Evolutionary conservation across 805 yeast genomes (phyloP).

Genomic region (Priceomyces fermenticarens): DNA sequence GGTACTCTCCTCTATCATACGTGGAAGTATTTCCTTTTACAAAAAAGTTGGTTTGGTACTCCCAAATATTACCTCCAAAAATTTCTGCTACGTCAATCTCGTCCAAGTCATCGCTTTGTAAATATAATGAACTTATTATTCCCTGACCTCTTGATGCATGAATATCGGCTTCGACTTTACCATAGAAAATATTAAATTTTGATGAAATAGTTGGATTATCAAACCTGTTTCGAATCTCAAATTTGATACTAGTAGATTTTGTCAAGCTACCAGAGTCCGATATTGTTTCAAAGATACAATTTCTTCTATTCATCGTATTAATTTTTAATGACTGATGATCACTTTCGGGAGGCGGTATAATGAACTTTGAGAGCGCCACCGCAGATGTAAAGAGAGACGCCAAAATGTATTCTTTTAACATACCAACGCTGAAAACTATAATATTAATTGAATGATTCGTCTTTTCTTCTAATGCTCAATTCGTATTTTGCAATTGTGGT

Average conservation of each 20-base stretch:
- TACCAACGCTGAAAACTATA: too few relatives aligned
- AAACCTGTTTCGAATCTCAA: conserved; percentile 16
- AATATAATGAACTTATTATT: conserved; percentile 35
- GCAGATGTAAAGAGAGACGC: too few relatives aligned
- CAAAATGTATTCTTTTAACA: too few relatives aligned
- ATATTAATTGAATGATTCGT: too few relatives aligned
- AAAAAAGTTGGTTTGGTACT: conserved; percentile 37
- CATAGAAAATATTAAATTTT: conserved; percentile 30
- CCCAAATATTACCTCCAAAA: conserved; percentile 32
- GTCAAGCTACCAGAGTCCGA: too few relatives aligned
- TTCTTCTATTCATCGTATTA: too few relatives aligned
- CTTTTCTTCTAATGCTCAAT: too few relatives aligned
- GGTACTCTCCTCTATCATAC: conserved; percentile 35
- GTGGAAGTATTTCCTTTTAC: conserved; percentile 36
- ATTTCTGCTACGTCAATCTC: conserved; percentile 40
- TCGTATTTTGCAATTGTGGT: too few relatives aligned
- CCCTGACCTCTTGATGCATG: conserved; percentile 32
- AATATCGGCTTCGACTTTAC: conserved; percentile 35
- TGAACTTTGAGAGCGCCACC: too few relatives aligned
- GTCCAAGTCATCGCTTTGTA: conserved; percentile 43
- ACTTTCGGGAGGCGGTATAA: too few relatives aligned
- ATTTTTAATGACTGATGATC: too few relatives aligned
- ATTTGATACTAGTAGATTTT: conserved; percentile 2
- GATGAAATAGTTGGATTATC: conserved; percentile 34
- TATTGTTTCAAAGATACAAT: too few relatives aligned